A percentile compares a stretch with the other conserved stretches of the same genome.
phyloP scores from a whole-genome alignment of 495 filamentous ascomycete genomes.

The Annulohypoxylon bovei region DNA sequence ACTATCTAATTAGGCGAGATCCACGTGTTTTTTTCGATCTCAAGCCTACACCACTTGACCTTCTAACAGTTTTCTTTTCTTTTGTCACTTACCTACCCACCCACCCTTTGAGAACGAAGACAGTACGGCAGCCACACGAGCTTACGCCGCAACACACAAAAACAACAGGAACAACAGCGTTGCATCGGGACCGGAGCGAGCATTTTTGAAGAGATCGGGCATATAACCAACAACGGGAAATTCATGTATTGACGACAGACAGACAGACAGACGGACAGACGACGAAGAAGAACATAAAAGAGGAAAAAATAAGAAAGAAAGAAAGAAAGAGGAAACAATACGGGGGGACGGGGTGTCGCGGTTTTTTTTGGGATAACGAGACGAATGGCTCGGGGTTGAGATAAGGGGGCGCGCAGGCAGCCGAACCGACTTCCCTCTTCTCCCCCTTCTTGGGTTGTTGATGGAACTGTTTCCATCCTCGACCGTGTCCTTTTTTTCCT shows the following conservation, averaged over 20 bases:
- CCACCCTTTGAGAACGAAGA: background rate
- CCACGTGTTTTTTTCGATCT: background rate
- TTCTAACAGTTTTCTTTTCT: background rate
- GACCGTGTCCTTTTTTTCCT: slow-evolving; percentile 2
- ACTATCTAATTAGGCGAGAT: slow-evolving; percentile 1
- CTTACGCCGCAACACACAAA: background rate
- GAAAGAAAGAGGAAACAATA: slow-evolving; percentile 8
- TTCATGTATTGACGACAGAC: slow-evolving; percentile 24
- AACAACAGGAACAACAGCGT: slow-evolving; percentile 14
- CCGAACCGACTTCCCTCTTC: slow-evolving; percentile 1
- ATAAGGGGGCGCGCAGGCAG: slow-evolving; percentile 4
- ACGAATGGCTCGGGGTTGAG: background rate
- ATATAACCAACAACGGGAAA: background rate
- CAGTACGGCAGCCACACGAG: background rate
- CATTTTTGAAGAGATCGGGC: slow-evolving; percentile 19
- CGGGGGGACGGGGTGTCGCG: background rate
- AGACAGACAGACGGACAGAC: background rate
- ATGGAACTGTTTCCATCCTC: slow-evolving; percentile 6
- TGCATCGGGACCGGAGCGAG: slow-evolving; percentile 34
- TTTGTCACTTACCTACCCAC: background rate
- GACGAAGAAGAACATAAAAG: background rate
- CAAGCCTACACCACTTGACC: background rate
- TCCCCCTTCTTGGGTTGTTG: slow-evolving; percentile 10
- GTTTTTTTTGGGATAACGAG: background rate
- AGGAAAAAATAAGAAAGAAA: background rate